These are phyloP conservation scores for Exophiala alcalophila DNA, from an alignment of 2,329 filamentous ascomycete species.

Conservation along the genomic window DNA sequence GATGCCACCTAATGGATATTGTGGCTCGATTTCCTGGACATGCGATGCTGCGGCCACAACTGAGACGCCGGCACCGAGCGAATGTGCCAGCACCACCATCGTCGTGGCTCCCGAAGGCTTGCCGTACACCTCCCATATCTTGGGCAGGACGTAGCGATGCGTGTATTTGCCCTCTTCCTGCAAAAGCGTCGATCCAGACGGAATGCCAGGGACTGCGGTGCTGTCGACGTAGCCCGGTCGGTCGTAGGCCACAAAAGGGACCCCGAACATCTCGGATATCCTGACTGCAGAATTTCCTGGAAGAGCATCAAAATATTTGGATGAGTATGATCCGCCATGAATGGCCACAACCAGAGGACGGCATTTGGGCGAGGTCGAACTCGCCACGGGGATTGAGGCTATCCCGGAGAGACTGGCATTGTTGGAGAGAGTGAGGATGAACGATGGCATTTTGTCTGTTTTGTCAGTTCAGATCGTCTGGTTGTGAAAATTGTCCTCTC, in stretches of 20 bases:
- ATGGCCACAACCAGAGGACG: conserved; percentile 4
- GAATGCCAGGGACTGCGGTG: conserved; percentile 3
- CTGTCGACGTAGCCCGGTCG: conserved; percentile 6
- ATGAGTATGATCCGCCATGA: conserved; percentile 8
- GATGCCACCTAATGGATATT: conserved; percentile 3
- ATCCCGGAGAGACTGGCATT: conserved; percentile 3
- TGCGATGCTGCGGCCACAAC: conserved; percentile 6
- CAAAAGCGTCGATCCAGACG: conserved; percentile 1
- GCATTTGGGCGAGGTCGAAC: background rate
- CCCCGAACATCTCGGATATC: conserved; percentile 4
- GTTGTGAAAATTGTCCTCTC: too few species aligned
- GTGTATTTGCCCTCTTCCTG: conserved; percentile 11
- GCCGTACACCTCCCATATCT: conserved; percentile 8
- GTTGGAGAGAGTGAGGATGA: conserved; percentile 5
- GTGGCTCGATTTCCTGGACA: background rate
- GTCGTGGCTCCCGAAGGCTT: conserved; percentile 1
- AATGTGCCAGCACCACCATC: conserved; percentile 5
- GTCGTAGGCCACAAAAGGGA: conserved; percentile 6
- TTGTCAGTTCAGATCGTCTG: too few species aligned
- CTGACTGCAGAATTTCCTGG: background rate
- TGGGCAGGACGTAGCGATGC: conserved; percentile 5
- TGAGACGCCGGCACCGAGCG: conserved; percentile 1
- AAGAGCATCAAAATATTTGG: conserved; percentile 4
- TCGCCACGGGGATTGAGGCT: background rate
- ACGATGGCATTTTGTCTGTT: conserved; percentile 9